Conservation (phyloP, 2,329 filamentous ascomycete genomes). For the Xylariaceae sp. region DNA sequence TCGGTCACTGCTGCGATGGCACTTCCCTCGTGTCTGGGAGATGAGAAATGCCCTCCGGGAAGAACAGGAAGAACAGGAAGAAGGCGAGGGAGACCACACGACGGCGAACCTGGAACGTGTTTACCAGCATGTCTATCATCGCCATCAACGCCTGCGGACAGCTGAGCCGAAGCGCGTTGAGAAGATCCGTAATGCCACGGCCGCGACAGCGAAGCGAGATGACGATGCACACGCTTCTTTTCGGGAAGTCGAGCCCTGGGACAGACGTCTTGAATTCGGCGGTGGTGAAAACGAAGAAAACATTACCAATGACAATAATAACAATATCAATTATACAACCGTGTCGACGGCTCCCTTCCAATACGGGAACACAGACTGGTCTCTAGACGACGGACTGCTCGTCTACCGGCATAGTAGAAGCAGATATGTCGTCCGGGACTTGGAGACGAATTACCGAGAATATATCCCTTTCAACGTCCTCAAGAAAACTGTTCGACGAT, state of each 20-base stretch:
- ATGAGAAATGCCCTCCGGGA: conserved; percentile 31
- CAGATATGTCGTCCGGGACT: conserved; percentile 44
- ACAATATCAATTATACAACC: conserved; percentile 15
- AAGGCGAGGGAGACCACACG: no score
- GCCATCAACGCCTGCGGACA: conserved; percentile 48
- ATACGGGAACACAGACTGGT: conserved; percentile 48
- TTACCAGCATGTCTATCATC: conserved; percentile 46
- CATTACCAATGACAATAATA: no score
- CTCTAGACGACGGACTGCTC: conserved; percentile 46
- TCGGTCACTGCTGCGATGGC: conserved; percentile 42
- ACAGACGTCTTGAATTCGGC: conserved; percentile 34
- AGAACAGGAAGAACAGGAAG: no score
- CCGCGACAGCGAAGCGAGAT: conserved; percentile 27
- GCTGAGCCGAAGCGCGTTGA: conserved; percentile 43
- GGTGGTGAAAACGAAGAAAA: conserved; percentile 30
- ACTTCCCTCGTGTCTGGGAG: conserved; percentile 51
- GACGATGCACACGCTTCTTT: conserved; percentile 5
- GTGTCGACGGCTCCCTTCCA: conserved; percentile 36
- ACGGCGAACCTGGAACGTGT: conserved; percentile 35
- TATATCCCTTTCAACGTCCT: conserved; percentile 46
- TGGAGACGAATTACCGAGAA: conserved; percentile 39
- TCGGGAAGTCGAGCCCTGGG: conserved; percentile 41
- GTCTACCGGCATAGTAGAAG: conserved; percentile 41
- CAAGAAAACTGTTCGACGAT: conserved; percentile 47
- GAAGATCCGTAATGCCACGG: conserved; percentile 39